Conservation (phyloP, 345 rosid genomes). For the Abelmoschus esculentus region DNA sequence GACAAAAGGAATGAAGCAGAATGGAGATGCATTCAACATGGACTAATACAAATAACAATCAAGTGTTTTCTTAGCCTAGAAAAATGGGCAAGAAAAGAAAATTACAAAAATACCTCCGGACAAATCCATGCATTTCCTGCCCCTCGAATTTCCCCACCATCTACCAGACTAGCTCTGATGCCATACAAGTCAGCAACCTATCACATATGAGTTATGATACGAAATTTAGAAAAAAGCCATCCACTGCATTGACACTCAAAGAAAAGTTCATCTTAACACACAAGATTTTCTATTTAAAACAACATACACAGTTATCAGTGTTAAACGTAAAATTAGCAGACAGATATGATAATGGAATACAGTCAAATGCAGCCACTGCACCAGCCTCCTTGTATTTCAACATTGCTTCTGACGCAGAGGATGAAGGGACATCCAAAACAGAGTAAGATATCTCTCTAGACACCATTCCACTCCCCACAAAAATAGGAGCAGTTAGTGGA, state of each 20-base stretch:
- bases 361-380: constrained; percentile 98
- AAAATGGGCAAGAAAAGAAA: neutral
- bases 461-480: constrained; percentile 96
- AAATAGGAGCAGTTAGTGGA: constrained; percentile 85
- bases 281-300: constrained; percentile 10
- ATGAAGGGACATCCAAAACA: constrained; percentile 52
- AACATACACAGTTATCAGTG: constrained; percentile 85
- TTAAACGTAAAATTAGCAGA: constrained; percentile 96
- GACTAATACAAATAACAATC: constrained; percentile 2
- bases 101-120: constrained; percentile 59
- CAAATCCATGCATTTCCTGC: constrained; percentile 99
- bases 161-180: constrained; percentile 95
- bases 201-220: constrained; percentile 11
- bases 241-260: neutral
- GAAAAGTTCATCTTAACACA: neutral
- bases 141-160: constrained; percentile 98
- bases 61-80: neutral
- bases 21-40: neutral
- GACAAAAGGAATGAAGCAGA: neutral
- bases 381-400: constrained; percentile 91
- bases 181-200: constrained; percentile 97
- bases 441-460: constrained; percentile 75
- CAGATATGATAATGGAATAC: constrained; percentile 89
- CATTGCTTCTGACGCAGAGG: constrained; percentile 80
- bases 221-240: neutral